These are phyloP conservation scores for Geotrichum restrictum DNA, from an alignment of 1,139 yeast genomes.

Conservation along the genomic window DNA sequence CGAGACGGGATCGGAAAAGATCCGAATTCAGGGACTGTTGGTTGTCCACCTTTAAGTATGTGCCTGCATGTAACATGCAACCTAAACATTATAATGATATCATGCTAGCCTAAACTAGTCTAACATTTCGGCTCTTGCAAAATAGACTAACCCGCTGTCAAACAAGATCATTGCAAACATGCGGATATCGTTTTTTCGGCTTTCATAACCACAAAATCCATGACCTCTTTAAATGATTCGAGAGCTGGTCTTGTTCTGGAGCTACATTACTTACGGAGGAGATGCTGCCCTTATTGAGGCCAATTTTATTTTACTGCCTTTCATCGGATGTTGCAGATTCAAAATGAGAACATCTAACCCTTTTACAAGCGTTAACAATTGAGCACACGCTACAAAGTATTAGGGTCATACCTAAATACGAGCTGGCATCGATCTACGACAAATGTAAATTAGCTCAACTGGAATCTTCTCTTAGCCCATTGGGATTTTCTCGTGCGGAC, in stretches of 20 bases:
- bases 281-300: conserved; percentile 42
- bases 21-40: conserved; percentile 39
- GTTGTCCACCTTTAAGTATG: conserved; percentile 35
- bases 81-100: neutral
- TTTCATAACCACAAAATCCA: conserved; percentile 42
- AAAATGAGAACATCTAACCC: conserved; percentile 40
- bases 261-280: conserved; percentile 40
- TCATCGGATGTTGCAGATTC: conserved; percentile 41
- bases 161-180: conserved; percentile 36
- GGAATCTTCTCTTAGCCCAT: conserved; percentile 37
- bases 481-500: conserved; percentile 42
- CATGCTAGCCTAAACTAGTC: conserved; percentile 1
- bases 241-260: conserved; percentile 42
- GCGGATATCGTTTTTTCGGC: conserved; percentile 41
- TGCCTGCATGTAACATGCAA: conserved; percentile 5
- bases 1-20: conserved; percentile 43
- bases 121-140: conserved; percentile 33
- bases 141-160: conserved; percentile 40
- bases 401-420: conserved; percentile 43
- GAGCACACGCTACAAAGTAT: conserved; percentile 37
- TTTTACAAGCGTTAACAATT: conserved; percentile 34
- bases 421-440: conserved; percentile 42
- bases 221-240: conserved; percentile 36
- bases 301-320: conserved; percentile 41
- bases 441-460: conserved; percentile 38